Evolutionary conservation across 2,329 filamentous ascomycete genomes (phyloP), one percentile per base, ranked within the genome.

Genomic region (Canariomyces notabilis): DNA sequence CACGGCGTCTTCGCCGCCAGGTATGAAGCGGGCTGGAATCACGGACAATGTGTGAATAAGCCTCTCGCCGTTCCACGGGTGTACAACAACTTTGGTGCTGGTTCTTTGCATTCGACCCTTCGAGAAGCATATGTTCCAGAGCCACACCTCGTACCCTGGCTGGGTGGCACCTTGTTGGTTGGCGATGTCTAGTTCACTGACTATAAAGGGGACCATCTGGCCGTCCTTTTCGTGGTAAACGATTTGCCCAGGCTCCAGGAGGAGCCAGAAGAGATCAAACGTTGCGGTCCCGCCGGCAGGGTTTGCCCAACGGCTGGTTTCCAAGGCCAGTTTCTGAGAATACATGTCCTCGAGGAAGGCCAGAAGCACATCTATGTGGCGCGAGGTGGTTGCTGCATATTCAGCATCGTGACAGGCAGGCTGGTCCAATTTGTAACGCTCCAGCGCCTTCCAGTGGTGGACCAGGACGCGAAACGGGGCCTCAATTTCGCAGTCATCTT

Each of bases 401-500:
- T 70, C 69, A 2, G 59, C 55, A 37, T 64, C 61, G 49, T 76
- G 73, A 3, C 50, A 57, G 2, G 51, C 51, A 1, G 70, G 70
- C 53, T 76, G 71, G 14, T 65, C 59, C 42, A 60, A 50, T 40
- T 65, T 68, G 64, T 73, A 74, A 4, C 45, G 49, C 6, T 63
- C 62, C 7, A 79, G 64, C 18, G 69, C 70, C 2, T 59, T 54
- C 11, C 64, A 64, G 52, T 75, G 69, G 48, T 77, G 74, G 36
- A 71, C 63, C 12, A 79, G 62, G n/a, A 73, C 60, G 5, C 61
- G 60, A 54, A 75, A 77, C 2, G 75, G 76, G 4, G 68, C 66
- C 15, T 62, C 61, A 50, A 77, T 63, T 20, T 54, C 58, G 44
- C 72, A 60, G n/a, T 46, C 57, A 6, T 66, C 63, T 33, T 57